Evolutionary conservation across 306 rosid species (phyloP).

Genomic region (Sicyos baderoa): DNA sequence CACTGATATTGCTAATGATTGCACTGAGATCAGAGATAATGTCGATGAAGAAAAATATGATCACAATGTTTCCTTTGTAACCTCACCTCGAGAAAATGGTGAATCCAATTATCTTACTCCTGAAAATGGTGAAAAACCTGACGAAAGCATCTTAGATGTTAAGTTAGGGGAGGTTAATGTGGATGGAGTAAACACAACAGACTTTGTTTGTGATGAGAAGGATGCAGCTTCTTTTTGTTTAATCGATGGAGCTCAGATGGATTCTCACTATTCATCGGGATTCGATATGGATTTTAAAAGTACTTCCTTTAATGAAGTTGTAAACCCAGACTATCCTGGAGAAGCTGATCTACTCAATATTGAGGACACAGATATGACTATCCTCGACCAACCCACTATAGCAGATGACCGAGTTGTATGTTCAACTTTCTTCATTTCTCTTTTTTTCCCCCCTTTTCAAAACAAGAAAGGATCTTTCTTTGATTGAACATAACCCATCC

Average conservation of each 20-base stretch:
- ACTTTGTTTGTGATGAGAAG: slow-evolving; percentile 45
- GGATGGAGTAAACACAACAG: slow-evolving; percentile 37
- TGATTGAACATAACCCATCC: background rate
- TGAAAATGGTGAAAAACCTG: slow-evolving; percentile 32
- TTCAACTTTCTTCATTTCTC: slow-evolving; percentile 21
- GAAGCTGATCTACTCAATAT: slow-evolving; percentile 40
- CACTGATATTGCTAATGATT: slow-evolving; percentile 29
- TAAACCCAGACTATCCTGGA: slow-evolving; percentile 29
- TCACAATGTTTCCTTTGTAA: slow-evolving; percentile 28
- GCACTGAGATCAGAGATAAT: slow-evolving; percentile 32
- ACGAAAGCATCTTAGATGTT: slow-evolving; percentile 36
- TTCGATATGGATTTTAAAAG: slow-evolving; percentile 6
- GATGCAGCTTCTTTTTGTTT: slow-evolving; percentile 29
- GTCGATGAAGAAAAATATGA: slow-evolving; percentile 34
- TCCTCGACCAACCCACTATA: slow-evolving; percentile 27
- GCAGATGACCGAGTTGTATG: slow-evolving; percentile 54
- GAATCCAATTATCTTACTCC: slow-evolving; percentile 27
- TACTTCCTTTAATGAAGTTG: no score
- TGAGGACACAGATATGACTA: slow-evolving; percentile 33
- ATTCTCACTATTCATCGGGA: slow-evolving; percentile 30
- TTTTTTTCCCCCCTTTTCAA: background rate
- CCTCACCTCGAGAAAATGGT: slow-evolving; percentile 34
- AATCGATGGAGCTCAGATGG: slow-evolving; percentile 32
- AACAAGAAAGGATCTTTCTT: background rate
- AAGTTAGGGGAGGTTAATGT: slow-evolving; percentile 31